phyloP scores from a whole-genome alignment of 352 stramenopile species.

The Phytophthora uliginosa region DNA sequence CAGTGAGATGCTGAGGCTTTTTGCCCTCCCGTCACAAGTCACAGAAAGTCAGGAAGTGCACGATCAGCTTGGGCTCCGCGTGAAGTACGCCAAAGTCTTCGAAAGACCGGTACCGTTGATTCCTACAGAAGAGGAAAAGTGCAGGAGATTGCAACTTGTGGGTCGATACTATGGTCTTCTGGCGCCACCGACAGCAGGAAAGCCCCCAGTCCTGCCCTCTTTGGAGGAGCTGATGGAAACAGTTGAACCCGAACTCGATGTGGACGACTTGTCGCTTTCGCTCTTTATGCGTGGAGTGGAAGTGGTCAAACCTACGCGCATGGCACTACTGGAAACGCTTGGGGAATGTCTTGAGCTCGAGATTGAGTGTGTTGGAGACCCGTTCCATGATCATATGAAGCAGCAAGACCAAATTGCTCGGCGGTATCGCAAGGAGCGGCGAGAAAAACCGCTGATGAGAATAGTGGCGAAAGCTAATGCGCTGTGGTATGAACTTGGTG shows the following conservation, averaged over 20 bases:
- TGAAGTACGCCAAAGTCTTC: constrained; percentile 64
- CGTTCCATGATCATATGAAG: constrained; percentile 79
- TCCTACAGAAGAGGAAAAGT: constrained; percentile 57
- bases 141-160: constrained; percentile 48
- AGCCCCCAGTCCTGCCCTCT: constrained; percentile 11
- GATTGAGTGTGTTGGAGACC: constrained; percentile 68
- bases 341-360: constrained; percentile 70
- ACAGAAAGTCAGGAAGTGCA: constrained; percentile 42
- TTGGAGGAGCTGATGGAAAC: constrained; percentile 63
- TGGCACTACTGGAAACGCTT: constrained; percentile 66
- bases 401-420: constrained; percentile 67
- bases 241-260: constrained; percentile 71
- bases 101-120: constrained; percentile 49
- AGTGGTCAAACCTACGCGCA: constrained; percentile 64
- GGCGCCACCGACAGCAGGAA: constrained; percentile 19
- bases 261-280: constrained; percentile 71
- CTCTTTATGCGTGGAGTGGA: constrained; percentile 75
- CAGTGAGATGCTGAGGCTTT: constrained; percentile 75
- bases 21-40: constrained; percentile 53
- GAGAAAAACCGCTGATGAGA: constrained; percentile 45
- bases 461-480: constrained; percentile 47
- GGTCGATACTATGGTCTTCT: constrained; percentile 73
- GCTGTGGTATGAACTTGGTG: constrained; percentile 61
- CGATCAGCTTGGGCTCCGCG: constrained; percentile 45
- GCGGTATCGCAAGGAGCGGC: constrained; percentile 59